A percentile compares a stretch with the other conserved stretches of the same genome.
These are phyloP conservation scores for Metschnikowia borealis DNA, from an alignment of 805 yeast species.

Conservation along the genomic window DNA sequence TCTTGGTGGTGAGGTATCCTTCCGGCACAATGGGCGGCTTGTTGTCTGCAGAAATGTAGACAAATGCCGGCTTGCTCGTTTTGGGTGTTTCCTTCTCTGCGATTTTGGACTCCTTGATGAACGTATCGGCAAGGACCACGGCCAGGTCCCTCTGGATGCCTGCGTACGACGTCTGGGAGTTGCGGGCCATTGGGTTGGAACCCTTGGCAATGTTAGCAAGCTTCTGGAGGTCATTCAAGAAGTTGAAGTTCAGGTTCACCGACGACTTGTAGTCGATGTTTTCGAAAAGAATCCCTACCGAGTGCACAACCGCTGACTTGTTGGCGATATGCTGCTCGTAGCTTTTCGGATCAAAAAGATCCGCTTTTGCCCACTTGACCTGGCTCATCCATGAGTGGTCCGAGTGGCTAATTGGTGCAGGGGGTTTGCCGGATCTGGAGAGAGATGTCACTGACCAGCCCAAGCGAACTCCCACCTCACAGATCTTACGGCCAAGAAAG, in stretches of 20 bases:
- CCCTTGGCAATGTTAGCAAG: conserved; percentile 40
- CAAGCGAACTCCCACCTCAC: conserved; percentile 57
- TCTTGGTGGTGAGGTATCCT: conserved; percentile 70
- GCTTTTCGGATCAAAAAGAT: conserved; percentile 61
- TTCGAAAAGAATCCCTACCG: conserved; percentile 74
- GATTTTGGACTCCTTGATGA: conserved; percentile 19
- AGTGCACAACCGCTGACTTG: conserved; percentile 71
- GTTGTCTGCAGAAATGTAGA: conserved; percentile 77
- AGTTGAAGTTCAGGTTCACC: conserved; percentile 39
- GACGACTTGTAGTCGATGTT: conserved; percentile 62
- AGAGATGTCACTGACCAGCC: conserved; percentile 69
- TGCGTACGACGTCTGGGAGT: conserved; percentile 48
- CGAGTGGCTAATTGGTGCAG: conserved; percentile 22
- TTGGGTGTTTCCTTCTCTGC: neutral
- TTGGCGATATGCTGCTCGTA: conserved; percentile 46
- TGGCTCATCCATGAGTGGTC: conserved; percentile 46
- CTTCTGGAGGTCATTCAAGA: conserved; percentile 28
- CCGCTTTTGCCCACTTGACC: conserved; percentile 65
- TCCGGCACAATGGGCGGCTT: conserved; percentile 61
- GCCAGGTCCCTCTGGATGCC: conserved; percentile 71
- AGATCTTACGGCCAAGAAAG: conserved; percentile 64
- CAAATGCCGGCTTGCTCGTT: conserved; percentile 39
- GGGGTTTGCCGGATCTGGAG: conserved; percentile 60
- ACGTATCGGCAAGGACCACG: conserved; percentile 54
- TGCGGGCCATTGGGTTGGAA: conserved; percentile 58